phyloP scores from a whole-genome alignment of 2,329 filamentous ascomycete genomes.

The Monosporascus sp. region DNA sequence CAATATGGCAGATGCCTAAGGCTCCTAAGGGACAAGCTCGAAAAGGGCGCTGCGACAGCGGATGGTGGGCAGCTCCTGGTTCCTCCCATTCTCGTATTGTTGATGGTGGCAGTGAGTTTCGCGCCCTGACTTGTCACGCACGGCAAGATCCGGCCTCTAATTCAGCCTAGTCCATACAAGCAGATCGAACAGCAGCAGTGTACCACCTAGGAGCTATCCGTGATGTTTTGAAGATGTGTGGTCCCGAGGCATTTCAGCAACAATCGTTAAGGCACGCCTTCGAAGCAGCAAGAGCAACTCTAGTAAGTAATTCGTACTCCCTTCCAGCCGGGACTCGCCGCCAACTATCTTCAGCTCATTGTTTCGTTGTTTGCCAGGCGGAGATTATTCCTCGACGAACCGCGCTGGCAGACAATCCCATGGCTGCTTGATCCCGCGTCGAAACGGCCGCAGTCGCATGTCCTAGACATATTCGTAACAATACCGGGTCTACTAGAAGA shows the following conservation, averaged over 20 bases:
- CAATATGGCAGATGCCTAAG: constrained; percentile 12
- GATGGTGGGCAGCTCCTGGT: constrained; percentile 6
- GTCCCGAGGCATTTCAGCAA: constrained; percentile 10
- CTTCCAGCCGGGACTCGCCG: neutral
- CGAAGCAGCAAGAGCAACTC: constrained; percentile 13
- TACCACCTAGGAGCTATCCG: constrained; percentile 11
- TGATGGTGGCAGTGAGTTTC: constrained; percentile 11
- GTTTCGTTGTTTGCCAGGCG: constrained; percentile 10
- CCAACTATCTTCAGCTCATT: constrained; percentile 3
- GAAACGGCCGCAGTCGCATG: constrained; percentile 10
- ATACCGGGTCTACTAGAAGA: constrained; percentile 15
- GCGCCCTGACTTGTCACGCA: neutral
- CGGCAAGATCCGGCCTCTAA: neutral
- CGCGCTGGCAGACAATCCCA: constrained; percentile 9
- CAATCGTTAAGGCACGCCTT: constrained; percentile 13
- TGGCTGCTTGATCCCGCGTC: constrained; percentile 8
- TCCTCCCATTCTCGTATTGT: constrained; percentile 11
- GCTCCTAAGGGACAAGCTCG: constrained; percentile 8
- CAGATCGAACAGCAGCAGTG: constrained; percentile 8
- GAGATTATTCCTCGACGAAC: constrained; percentile 12
- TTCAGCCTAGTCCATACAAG: constrained; percentile 2
- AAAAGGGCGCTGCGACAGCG: constrained; percentile 2
- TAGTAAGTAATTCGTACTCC: constrained; percentile 3
- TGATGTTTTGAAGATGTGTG: constrained; percentile 9
- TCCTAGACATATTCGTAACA: constrained; percentile 11